Percentiles rank a stretch among this genome's conserved stretches.
Evolutionary conservation across 2,329 filamentous ascomycete species (phyloP).

Genomic region (Dothistroma pini): DNA sequence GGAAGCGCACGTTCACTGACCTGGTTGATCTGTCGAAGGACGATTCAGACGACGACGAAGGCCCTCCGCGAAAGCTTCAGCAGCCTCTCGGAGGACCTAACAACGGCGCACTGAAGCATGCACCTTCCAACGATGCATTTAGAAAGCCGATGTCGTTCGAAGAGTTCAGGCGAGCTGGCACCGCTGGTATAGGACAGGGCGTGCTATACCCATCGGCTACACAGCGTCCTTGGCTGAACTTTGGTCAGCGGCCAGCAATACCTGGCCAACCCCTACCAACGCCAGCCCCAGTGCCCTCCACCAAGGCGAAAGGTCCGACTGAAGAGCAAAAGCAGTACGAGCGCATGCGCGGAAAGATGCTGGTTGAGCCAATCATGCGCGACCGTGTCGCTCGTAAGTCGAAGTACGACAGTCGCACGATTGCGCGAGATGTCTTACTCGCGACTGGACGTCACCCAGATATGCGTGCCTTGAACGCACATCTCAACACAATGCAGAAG

Average conservation of each 20-base stretch:
- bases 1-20: slow-evolving; percentile 53
- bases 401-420: slow-evolving; percentile 58
- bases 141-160: slow-evolving; percentile 18
- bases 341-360: slow-evolving; percentile 33
- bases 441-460: slow-evolving; percentile 59
- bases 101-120: slow-evolving; percentile 6
- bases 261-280: neutral
- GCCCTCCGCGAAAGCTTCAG: slow-evolving; percentile 39
- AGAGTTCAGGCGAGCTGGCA: slow-evolving; percentile 11
- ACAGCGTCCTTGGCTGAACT: neutral
- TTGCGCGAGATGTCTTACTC: slow-evolving; percentile 61
- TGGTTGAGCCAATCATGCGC: slow-evolving; percentile 46
- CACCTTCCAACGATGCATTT: slow-evolving; percentile 11
- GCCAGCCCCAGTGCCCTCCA: slow-evolving; percentile 5
- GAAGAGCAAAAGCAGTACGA: slow-evolving; percentile 30
- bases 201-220: neutral
- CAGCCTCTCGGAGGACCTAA: slow-evolving; percentile 15
- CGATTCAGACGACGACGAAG: slow-evolving; percentile 45
- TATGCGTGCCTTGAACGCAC: slow-evolving; percentile 56
- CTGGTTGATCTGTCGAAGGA: slow-evolving; percentile 50
- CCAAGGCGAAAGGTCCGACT: slow-evolving; percentile 26
- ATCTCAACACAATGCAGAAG: slow-evolving; percentile 46
- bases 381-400: slow-evolving; percentile 48
- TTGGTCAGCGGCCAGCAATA: neutral
- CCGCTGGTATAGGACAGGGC: neutral